Evolutionary conservation across 306 rosid genomes (phyloP).

Genomic region (Cucurbita argyrosperma): DNA sequence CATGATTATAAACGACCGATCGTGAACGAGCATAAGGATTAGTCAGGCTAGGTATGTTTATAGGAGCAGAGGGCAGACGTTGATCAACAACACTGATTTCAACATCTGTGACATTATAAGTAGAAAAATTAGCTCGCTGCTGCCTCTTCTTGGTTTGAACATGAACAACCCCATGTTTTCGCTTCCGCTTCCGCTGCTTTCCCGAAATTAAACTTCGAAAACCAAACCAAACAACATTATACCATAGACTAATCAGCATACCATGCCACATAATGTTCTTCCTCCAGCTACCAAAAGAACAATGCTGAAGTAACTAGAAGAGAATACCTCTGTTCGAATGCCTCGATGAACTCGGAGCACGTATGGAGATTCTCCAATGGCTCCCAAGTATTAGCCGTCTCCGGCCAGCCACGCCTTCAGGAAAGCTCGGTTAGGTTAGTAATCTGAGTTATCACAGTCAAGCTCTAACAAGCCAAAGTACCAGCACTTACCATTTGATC

Average conservation of each 20-base stretch:
- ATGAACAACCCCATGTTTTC: slow-evolving; percentile 35
- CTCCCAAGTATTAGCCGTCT: slow-evolving; percentile 92
- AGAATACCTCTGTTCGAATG: slow-evolving; percentile 65
- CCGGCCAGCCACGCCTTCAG: slow-evolving; percentile 87
- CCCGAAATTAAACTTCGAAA: slow-evolving; percentile 40
- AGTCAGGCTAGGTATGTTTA: slow-evolving; percentile 9
- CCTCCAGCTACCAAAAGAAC: not conserved
- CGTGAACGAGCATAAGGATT: slow-evolving; percentile 31
- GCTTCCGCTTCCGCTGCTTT: slow-evolving; percentile 46
- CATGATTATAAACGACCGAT: slow-evolving; percentile 20
- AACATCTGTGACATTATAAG: slow-evolving; percentile 35
- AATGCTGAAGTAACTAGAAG: not conserved
- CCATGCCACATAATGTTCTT: not conserved
- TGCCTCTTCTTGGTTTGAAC: slow-evolving; percentile 53
- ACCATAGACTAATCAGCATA: not conserved
- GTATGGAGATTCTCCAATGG: slow-evolving; percentile 78
- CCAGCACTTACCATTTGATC: slow-evolving; percentile 59
- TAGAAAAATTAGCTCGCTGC: slow-evolving; percentile 35
- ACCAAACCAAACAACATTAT: not conserved
- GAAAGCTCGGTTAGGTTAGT: slow-evolving; percentile 7
- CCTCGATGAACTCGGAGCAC: slow-evolving; percentile 64
- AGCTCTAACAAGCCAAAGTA: not conserved
- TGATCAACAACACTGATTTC: slow-evolving; percentile 18
- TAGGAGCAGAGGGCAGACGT: slow-evolving; percentile 27
- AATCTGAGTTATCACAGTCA: not conserved